Evolutionary conservation across 495 filamentous ascomycete species (phyloP).

Genomic region (Tuber borchii): DNA sequence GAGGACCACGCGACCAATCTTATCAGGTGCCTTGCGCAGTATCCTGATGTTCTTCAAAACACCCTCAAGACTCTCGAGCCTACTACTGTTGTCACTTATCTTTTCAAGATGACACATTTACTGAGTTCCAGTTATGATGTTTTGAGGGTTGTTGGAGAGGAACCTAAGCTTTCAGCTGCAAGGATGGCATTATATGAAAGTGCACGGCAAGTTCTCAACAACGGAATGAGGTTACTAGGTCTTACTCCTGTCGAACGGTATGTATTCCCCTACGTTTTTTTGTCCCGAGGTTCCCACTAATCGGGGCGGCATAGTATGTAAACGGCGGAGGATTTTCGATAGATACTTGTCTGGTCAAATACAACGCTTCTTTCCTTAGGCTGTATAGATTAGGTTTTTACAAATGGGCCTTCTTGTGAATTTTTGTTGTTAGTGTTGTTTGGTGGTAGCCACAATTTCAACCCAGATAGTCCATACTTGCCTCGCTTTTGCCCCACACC

Average conservation of each 20-base stretch:
- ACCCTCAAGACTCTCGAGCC: constrained; percentile 61
- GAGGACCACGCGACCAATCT: constrained; percentile 57
- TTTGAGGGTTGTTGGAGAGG: constrained; percentile 68
- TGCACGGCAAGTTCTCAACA: constrained; percentile 67
- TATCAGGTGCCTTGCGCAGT: constrained; percentile 56
- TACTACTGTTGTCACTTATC: constrained; percentile 65
- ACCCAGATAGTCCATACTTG: not conserved
- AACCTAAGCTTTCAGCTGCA: constrained; percentile 63
- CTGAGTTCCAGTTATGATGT: constrained; percentile 79
- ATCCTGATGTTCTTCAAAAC: constrained; percentile 58
- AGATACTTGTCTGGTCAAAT: not conserved
- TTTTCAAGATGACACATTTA: constrained; percentile 82
- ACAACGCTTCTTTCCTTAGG: not conserved
- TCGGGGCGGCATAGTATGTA: not conserved
- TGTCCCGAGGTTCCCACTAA: not conserved
- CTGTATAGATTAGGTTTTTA: not conserved
- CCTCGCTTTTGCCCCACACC: not conserved
- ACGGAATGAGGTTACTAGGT: constrained; percentile 77
- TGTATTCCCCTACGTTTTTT: not conserved
- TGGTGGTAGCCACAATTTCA: not conserved
- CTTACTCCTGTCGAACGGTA: constrained; percentile 64
- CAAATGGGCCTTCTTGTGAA: not conserved
- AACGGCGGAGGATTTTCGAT: not conserved
- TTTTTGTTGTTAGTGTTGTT: not conserved
- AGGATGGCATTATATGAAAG: constrained; percentile 77